Evolutionary conservation across 2,329 filamentous ascomycete genomes (phyloP).

Genomic region (Stenocarpella maydis): DNA sequence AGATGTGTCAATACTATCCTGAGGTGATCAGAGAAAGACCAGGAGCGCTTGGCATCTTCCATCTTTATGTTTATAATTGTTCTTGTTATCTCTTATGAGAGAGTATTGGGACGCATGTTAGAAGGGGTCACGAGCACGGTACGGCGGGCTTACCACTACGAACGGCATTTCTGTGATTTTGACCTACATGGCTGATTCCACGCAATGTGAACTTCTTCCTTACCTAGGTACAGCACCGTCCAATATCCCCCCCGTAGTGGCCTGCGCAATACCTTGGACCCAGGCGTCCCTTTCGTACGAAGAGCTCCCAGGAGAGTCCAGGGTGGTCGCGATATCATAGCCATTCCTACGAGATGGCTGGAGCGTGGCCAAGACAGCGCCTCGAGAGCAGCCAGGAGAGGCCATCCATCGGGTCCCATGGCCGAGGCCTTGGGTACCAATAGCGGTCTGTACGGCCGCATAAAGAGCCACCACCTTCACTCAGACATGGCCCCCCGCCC

Average conservation of each 20-base stretch:
- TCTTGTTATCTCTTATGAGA: background rate
- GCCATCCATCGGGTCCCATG: background rate
- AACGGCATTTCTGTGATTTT: background rate
- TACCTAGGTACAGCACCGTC: no score
- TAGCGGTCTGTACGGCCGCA: background rate
- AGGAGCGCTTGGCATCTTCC: no score
- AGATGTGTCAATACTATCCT: no score
- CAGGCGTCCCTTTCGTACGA: no score
- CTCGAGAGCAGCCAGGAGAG: background rate
- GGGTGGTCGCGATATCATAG: background rate
- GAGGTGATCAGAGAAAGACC: background rate
- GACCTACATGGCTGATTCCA: background rate
- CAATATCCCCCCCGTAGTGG: no score
- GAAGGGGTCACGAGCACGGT: accelerated
- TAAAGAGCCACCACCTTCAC: background rate
- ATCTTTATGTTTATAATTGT: background rate
- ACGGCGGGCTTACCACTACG: background rate
- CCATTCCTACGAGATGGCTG: background rate
- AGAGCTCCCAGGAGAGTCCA: no score
- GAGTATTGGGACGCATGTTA: no score
- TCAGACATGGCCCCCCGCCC: background rate
- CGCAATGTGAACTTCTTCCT: background rate
- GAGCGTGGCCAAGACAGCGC: no score
- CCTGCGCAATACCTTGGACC: no score
- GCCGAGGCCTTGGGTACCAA: no score